Conservation (phyloP, 1,284 basidiomycete genomes). For the Papiliotrema flavescens region DNA sequence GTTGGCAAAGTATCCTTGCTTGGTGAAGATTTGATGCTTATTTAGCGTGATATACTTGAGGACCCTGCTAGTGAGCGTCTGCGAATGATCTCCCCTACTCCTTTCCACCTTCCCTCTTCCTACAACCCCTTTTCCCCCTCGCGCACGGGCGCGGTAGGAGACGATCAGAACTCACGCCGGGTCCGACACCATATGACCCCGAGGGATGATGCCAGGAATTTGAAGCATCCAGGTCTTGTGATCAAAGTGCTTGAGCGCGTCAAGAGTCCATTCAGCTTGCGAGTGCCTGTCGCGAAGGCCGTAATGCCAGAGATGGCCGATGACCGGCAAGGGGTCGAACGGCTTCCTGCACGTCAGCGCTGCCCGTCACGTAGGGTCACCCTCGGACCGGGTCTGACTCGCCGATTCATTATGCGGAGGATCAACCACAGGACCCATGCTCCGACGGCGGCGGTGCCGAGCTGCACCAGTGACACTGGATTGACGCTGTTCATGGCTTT, state of each 20-base stretch:
- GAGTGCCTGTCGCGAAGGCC: slow-evolving; percentile 11
- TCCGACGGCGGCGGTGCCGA: no score
- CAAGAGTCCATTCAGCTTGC: slow-evolving; percentile 14
- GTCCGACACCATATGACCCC: slow-evolving; percentile 11
- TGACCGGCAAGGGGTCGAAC: slow-evolving; percentile 16
- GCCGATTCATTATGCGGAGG: no score
- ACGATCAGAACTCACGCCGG: slow-evolving; percentile 25
- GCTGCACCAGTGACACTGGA: no score
- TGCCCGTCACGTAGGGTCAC: no score
- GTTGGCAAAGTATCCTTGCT: slow-evolving; percentile 14
- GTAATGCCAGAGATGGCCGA: slow-evolving; percentile 23
- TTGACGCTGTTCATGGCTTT: no score
- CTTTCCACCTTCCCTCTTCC: no score
- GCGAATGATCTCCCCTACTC: no score
- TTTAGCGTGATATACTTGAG: slow-evolving; percentile 23
- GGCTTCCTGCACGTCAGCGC: slow-evolving; percentile 4
- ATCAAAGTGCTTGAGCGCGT: slow-evolving; percentile 4
- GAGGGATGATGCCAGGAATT: background rate
- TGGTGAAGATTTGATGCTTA: slow-evolving; percentile 17
- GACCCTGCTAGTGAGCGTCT: slow-evolving; percentile 4
- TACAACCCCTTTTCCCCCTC: no score
- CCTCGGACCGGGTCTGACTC: no score
- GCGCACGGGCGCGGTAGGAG: no score
- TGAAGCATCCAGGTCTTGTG: slow-evolving; percentile 8
- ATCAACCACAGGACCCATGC: no score